These are phyloP conservation scores for Multifurca ochricompacta DNA, from an alignment of 768 basidiomycete genomes.

Conservation along the genomic window DNA sequence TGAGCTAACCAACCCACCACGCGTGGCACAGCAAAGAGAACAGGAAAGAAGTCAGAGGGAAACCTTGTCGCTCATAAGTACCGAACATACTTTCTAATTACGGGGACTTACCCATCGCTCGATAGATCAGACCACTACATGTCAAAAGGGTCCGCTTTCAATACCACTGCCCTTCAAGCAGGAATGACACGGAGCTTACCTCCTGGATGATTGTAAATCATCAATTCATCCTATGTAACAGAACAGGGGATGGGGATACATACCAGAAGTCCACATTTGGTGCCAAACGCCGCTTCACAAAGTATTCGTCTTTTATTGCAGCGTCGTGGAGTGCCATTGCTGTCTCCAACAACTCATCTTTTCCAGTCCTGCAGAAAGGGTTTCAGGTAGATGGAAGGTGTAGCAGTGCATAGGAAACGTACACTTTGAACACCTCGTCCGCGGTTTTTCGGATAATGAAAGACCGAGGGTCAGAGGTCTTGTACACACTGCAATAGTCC, in stretches of 20 bases:
- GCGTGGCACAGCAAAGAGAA: slow-evolving; percentile 85
- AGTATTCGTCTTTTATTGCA: slow-evolving; percentile 88
- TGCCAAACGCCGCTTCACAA: slow-evolving; percentile 68
- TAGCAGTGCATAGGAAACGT: slow-evolving; percentile 24
- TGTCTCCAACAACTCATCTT: slow-evolving; percentile 77
- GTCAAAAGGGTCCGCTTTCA: not conserved
- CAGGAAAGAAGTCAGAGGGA: slow-evolving; percentile 95
- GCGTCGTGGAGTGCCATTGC: slow-evolving; percentile 85
- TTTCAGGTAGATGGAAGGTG: not conserved
- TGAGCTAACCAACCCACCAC: slow-evolving; percentile 92
- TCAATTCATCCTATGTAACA: not conserved
- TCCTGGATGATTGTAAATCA: slow-evolving; percentile 35
- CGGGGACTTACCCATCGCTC: slow-evolving; percentile 67
- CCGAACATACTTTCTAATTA: slow-evolving; percentile 3
- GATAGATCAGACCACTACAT: slow-evolving; percentile 76
- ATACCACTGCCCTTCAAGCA: not conserved
- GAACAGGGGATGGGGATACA: slow-evolving; percentile 22
- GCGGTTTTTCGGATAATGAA: slow-evolving; percentile 88
- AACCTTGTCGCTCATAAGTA: slow-evolving; percentile 42
- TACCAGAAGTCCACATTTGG: slow-evolving; percentile 93
- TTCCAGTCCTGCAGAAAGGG: slow-evolving; percentile 54
- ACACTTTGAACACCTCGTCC: slow-evolving; percentile 88
- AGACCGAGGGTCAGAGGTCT: slow-evolving; percentile 83
- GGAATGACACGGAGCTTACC: slow-evolving; percentile 27
- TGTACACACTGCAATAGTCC: slow-evolving; percentile 47